These are phyloP conservation scores for Trichoderma reesei DNA, from an alignment of 495 filamentous ascomycete genomes.

Conservation along the genomic window DNA sequence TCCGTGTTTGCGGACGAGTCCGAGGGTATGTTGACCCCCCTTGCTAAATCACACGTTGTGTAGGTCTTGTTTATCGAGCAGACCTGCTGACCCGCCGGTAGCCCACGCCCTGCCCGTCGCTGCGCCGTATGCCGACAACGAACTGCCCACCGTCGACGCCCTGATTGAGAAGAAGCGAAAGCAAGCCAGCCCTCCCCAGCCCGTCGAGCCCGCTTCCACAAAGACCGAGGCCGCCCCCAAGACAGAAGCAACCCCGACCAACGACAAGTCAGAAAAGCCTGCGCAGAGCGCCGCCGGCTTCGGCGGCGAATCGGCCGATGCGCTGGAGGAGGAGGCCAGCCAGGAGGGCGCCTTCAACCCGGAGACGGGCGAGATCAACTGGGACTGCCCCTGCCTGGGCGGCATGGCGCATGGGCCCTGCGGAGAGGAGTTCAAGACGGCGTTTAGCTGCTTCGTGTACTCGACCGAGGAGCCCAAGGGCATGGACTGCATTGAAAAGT, in stretches of 20 bases:
- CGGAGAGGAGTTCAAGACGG: conserved; percentile 85
- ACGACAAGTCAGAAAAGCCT: conserved; percentile 12
- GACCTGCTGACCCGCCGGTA: conserved; percentile 1
- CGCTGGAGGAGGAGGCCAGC: conserved; percentile 68
- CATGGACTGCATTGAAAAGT: conserved; percentile 96
- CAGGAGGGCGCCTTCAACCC: conserved; percentile 92
- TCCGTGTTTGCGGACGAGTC: conserved; percentile 77
- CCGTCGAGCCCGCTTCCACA: conserved; percentile 15
- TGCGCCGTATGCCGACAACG: conserved; percentile 33
- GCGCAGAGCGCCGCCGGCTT: conserved; percentile 21
- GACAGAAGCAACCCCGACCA: conserved; percentile 15
- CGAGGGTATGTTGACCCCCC: conserved; percentile 44
- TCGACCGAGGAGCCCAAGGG: conserved; percentile 95
- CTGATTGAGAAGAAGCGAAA: conserved; percentile 42
- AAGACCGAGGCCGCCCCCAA: conserved; percentile 17
- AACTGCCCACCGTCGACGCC: conserved; percentile 40
- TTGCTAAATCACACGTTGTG: background rate
- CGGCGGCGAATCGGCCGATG: conserved; percentile 25
- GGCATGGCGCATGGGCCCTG: conserved; percentile 97
- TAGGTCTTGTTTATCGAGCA: background rate
- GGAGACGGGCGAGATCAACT: conserved; percentile 99
- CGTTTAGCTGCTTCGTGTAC: conserved; percentile 96
- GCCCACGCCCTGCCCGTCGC: conserved; percentile 28
- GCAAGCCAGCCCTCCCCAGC: conserved; percentile 21
- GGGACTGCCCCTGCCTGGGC: conserved; percentile 96